These are phyloP conservation scores for Sporothrix luriei DNA, from an alignment of 2,329 filamentous ascomycete genomes.

Conservation along the genomic window DNA sequence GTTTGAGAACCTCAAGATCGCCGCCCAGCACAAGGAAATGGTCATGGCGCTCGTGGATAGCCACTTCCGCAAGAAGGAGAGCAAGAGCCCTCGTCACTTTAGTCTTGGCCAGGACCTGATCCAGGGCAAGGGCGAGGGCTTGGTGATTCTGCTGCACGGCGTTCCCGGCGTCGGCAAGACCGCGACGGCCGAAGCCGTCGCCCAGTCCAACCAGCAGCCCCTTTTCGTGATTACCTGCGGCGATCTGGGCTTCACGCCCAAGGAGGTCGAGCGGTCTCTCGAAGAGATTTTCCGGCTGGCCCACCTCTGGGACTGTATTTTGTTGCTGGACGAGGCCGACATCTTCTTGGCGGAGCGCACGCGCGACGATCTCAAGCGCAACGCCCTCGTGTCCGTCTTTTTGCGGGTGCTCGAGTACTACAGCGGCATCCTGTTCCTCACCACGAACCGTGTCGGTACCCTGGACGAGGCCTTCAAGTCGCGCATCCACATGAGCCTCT, in stretches of 20 bases:
- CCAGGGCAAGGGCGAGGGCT: constrained; percentile 50
- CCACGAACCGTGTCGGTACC: constrained; percentile 53
- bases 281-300: constrained; percentile 37
- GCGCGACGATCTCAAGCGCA: constrained; percentile 39
- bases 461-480: constrained; percentile 56
- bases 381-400: constrained; percentile 49
- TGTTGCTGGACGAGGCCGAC: constrained; percentile 40
- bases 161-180: constrained; percentile 55
- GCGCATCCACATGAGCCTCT: constrained; percentile 50
- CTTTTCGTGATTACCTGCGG: constrained; percentile 55
- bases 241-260: constrained; percentile 49
- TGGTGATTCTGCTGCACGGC: constrained; percentile 52
- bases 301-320: constrained; percentile 37
- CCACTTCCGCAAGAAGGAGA: constrained; percentile 33
- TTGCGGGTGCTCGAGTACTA: constrained; percentile 53
- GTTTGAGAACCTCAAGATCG: constrained; percentile 38
- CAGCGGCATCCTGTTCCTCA: constrained; percentile 52
- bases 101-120: constrained; percentile 46
- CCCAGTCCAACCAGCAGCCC: constrained; percentile 48
- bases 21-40: constrained; percentile 36
- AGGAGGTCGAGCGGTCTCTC: constrained; percentile 41
- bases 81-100: constrained; percentile 29
- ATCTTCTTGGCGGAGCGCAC: constrained; percentile 37
- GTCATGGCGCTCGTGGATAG: constrained; percentile 35
- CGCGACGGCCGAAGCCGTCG: constrained; percentile 47